Conservation (phyloP, 2,329 filamentous ascomycete species). For the Diplodia mutila region DNA sequence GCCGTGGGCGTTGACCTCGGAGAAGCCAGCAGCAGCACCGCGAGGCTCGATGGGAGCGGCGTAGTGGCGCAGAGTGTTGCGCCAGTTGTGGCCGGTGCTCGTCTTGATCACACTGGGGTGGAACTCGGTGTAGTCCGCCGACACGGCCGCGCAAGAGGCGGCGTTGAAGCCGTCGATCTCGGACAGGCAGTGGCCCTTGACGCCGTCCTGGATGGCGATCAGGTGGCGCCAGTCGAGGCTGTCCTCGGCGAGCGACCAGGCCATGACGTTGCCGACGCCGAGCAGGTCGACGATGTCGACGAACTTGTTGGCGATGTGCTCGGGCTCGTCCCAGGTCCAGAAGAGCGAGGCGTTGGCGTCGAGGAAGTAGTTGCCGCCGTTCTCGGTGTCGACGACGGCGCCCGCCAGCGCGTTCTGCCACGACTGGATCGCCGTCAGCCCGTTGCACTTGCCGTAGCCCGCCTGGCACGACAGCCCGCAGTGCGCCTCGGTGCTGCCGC, state of each 20-base stretch:
- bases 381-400: constrained; percentile 60
- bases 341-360: constrained; percentile 63
- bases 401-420: constrained; percentile 60
- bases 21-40: neutral
- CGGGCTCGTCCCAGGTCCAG: constrained; percentile 74
- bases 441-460: constrained; percentile 44
- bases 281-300: constrained; percentile 59
- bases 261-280: constrained; percentile 71
- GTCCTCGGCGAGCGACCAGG: constrained; percentile 75
- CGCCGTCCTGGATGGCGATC: constrained; percentile 12
- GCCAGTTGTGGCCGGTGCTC: neutral
- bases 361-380: constrained; percentile 71
- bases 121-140: too few relatives aligned
- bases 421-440: constrained; percentile 49
- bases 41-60: constrained; percentile 5
- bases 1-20: neutral
- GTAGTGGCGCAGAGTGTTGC: constrained; percentile 3
- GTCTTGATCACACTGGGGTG: too few relatives aligned
- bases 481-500: constrained; percentile 35
- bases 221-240: constrained; percentile 35
- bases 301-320: constrained; percentile 66
- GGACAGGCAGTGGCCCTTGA: constrained; percentile 9
- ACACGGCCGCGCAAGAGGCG: too few relatives aligned
- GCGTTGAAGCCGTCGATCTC: constrained; percentile 11
- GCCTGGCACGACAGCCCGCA: constrained; percentile 40